Evolutionary conservation across 179 eudicot species (phyloP).

Genomic region (Silene noctiflora): DNA sequence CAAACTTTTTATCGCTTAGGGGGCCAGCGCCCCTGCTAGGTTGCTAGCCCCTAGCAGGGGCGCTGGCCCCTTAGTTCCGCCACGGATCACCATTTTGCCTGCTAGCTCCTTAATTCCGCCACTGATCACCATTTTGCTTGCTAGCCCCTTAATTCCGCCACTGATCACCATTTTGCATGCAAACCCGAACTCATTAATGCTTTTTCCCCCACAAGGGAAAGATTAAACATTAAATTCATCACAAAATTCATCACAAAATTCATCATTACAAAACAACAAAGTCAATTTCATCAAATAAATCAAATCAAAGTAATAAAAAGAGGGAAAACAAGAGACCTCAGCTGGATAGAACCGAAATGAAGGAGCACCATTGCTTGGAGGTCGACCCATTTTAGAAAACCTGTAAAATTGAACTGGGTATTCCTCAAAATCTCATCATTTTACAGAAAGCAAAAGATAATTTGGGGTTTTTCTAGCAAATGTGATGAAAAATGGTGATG

Average conservation of each 20-base stretch:
- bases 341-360: slow-evolving; percentile 54
- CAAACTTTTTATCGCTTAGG: too few species aligned
- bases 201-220: too few species aligned
- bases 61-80: too few species aligned
- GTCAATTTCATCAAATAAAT: neutral
- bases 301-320: neutral
- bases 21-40: too few species aligned
- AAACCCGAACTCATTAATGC: too few species aligned
- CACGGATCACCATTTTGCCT: too few species aligned
- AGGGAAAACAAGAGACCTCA: slow-evolving; percentile 41
- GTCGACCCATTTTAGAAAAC: slow-evolving; percentile 55
- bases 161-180: too few species aligned
- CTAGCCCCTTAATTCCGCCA: too few species aligned
- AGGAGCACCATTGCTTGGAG: slow-evolving; percentile 68
- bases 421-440: slow-evolving; percentile 11
- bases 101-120: too few species aligned
- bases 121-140: too few species aligned
- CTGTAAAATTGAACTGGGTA: neutral
- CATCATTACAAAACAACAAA: neutral
- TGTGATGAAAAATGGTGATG: neutral
- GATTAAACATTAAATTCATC: neutral
- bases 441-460: neutral
- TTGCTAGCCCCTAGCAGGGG: too few species aligned
- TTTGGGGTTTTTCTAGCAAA: neutral
- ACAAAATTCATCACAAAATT: too few species aligned